Base-by-base conservation (phyloP, 2,329 filamentous ascomycete genomes). In the Ceratocystis smalleyi region DNA sequence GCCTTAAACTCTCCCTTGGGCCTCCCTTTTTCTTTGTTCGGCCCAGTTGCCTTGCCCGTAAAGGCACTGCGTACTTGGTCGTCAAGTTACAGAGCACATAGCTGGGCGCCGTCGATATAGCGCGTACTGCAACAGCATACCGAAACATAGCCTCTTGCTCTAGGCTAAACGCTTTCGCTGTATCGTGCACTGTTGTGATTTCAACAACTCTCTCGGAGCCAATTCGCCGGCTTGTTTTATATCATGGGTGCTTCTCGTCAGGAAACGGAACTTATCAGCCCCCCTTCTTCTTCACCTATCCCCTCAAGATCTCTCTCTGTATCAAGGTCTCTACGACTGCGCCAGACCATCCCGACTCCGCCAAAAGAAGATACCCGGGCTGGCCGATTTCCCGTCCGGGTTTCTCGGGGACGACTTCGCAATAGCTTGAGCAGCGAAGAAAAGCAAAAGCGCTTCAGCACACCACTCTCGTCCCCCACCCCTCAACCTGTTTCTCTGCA, bases 331-430 rank as follows among this genome's bases (percentile, higher is more conserved):
- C 24, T 47, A n/a, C 64, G 55, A 27, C 27, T 24, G 15, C 59
- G 61, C 8, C 60, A 60, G 22, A 51, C 60, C 19, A 59, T 22
- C 47, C 27, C 62, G 12, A 32, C 55, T 17, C 43, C 63, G 3
- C 60, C 61, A 8, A 49, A 59, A 22, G 65, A 66, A 30, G 62
- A 66, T 32, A 54, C 57, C 43, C 62, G 62, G 24, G 30, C 45
- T 49, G 65, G 65, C 24, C 57, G 65, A 8, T 66, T 66, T 35
- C 65, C 65, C 12, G 61, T 66, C 22, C 63, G 63, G 51, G 59
- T 64, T 64, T 63, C 62, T 12, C 62, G 62, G 40, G 65, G 63
- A 17, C 57, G 64, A 3, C 43, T 61, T 27, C 54, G 54, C 5
- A 63, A n/a, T 51, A 63, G 43, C 47, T 22, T 22, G 5, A 61